Percentiles rank a stretch among this genome's conserved stretches.
Conservation (phyloP, 163 green algal species). For the Coccomyxa subellipsoidea region DNA sequence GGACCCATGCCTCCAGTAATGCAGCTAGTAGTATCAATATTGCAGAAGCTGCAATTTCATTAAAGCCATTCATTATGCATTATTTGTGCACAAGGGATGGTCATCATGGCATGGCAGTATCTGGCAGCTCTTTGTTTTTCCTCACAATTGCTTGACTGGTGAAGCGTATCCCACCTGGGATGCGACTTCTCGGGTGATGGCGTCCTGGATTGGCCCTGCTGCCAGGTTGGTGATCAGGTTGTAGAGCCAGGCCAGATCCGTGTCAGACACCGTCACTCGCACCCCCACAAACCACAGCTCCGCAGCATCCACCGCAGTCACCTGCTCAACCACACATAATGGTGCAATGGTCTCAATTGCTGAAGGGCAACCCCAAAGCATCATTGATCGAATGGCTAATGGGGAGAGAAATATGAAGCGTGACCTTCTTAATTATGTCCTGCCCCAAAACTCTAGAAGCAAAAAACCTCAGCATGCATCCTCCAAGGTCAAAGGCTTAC, state of each 20-base stretch:
- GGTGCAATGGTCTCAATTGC: not conserved
- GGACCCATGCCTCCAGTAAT: too few relatives aligned
- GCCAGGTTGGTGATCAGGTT: slow-evolving; percentile 8
- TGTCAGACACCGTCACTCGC: not conserved
- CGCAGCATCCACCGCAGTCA: not conserved
- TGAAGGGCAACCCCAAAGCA: not conserved
- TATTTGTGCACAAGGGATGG: too few relatives aligned
- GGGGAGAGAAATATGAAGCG: not conserved
- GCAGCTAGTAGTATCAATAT: too few relatives aligned
- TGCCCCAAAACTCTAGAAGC: too few relatives aligned
- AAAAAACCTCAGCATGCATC: too few relatives aligned
- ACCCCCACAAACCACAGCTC: slow-evolving; percentile 5
- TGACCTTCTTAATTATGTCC: not conserved
- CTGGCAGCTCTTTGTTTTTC: too few relatives aligned
- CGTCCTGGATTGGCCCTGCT: slow-evolving; percentile 6
- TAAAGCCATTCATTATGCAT: too few relatives aligned
- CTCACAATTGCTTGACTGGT: too few relatives aligned
- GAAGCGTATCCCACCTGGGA: not conserved
- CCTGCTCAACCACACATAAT: not conserved
- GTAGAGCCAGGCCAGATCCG: slow-evolving; percentile 14
- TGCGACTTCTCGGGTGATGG: slow-evolving; percentile 9
- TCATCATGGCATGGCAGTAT: too few relatives aligned
- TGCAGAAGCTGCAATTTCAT: too few relatives aligned
- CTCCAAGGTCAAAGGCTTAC: too few relatives aligned
- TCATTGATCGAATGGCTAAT: not conserved